Percentiles rank a stretch among this genome's conserved stretches.
These are phyloP conservation scores for Teratosphaeria pseudoeucalypti DNA, from an alignment of 2,329 filamentous ascomycete species.

Conservation along the genomic window DNA sequence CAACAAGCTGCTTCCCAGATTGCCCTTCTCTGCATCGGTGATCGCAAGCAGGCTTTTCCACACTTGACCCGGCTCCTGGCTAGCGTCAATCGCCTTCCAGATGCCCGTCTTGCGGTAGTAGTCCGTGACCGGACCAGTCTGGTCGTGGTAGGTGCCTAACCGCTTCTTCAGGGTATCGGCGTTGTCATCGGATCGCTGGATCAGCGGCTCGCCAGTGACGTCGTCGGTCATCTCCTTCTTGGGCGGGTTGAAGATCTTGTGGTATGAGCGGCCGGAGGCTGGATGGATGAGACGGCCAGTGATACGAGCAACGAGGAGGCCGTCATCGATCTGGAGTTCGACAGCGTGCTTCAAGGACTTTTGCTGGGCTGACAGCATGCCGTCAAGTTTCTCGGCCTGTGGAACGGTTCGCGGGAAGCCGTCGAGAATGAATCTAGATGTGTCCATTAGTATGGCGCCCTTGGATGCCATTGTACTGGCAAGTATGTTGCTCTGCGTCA, in stretches of 20 bases:
- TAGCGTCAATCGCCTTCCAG: constrained; percentile 91
- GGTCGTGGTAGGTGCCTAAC: constrained; percentile 81
- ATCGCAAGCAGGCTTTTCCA: constrained; percentile 87
- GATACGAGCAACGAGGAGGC: constrained; percentile 86
- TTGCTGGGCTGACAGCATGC: constrained; percentile 69
- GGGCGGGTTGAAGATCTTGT: constrained; percentile 97
- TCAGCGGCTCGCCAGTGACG: constrained; percentile 87
- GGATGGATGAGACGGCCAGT: constrained; percentile 94
- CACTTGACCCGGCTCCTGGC: constrained; percentile 88
- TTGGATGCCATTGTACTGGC: not conserved
- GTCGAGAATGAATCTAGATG: constrained; percentile 75
- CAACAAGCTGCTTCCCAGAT: constrained; percentile 35
- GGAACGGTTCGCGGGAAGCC: constrained; percentile 95
- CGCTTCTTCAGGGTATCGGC: constrained; percentile 93
- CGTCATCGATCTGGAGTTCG: constrained; percentile 94
- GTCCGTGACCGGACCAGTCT: constrained; percentile 82
- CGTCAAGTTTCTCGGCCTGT: constrained; percentile 88
- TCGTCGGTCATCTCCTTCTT: constrained; percentile 93
- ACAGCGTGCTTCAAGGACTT: constrained; percentile 89
- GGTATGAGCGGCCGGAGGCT: constrained; percentile 90
- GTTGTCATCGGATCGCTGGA: constrained; percentile 96
- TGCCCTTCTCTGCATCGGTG: constrained; percentile 47
- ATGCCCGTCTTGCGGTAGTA: constrained; percentile 98
- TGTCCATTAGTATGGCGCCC: constrained; percentile 5
- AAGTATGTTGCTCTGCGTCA: not conserved